phyloP scores from a whole-genome alignment of 805 yeast genomes.

The Ogataea henricii region DNA sequence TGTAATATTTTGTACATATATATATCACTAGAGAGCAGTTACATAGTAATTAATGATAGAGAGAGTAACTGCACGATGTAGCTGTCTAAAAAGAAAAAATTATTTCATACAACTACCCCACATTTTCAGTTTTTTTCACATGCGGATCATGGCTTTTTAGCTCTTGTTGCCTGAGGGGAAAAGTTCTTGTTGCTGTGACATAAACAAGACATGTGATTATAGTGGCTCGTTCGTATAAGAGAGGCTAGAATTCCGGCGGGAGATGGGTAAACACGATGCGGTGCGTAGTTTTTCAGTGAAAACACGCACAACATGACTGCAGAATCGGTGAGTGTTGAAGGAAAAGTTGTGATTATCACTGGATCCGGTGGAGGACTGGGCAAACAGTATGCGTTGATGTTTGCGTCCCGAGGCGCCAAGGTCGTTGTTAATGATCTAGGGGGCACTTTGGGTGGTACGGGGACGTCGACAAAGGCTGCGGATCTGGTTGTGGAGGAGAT shows the following conservation, averaged over 20 bases:
- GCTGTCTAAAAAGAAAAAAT: not conserved
- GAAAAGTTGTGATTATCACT: slow-evolving; percentile 87
- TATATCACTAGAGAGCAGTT: slow-evolving; percentile 1
- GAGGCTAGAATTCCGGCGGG: not conserved
- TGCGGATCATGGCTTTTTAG: slow-evolving; percentile 5
- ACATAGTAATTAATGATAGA: not conserved
- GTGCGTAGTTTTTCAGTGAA: too few species aligned
- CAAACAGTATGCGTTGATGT: slow-evolving; percentile 80
- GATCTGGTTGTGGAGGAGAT: slow-evolving; percentile 89
- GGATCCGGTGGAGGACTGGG: slow-evolving; percentile 99
- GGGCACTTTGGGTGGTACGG: slow-evolving; percentile 75
- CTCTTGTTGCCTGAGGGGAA: not conserved
- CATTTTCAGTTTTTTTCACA: slow-evolving; percentile 16
- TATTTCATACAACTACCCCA: slow-evolving; percentile 12
- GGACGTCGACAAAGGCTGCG: slow-evolving; percentile 73
- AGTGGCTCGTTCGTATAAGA: not conserved
- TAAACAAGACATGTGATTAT: slow-evolving; percentile 4
- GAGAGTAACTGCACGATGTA: not conserved
- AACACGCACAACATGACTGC: not conserved
- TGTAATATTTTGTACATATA: not conserved
- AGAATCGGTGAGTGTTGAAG: slow-evolving; percentile 59
- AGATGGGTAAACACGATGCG: too few species aligned
- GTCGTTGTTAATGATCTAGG: slow-evolving; percentile 96
- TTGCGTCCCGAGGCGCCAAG: slow-evolving; percentile 88
- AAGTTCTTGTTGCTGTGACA: not conserved